Evolutionary conservation across 1,139 yeast genomes (phyloP).

Genomic region (Eremothecium gossypii): DNA sequence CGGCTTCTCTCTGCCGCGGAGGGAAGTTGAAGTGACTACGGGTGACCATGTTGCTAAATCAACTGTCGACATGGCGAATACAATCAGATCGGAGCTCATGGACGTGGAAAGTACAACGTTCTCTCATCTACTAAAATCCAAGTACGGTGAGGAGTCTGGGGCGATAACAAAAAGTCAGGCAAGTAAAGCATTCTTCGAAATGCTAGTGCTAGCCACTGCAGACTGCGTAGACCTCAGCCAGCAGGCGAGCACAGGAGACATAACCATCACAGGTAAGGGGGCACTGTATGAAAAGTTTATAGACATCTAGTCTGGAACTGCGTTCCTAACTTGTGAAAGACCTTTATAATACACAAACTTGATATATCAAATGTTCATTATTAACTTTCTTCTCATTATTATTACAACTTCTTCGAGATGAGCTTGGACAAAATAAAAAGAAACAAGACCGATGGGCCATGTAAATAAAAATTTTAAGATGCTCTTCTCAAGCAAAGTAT

Average conservation of each 20-base stretch:
- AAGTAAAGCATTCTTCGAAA: conserved; percentile 69
- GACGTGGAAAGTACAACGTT: conserved; percentile 30
- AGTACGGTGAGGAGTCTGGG: conserved; percentile 27
- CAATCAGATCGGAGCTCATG: conserved; percentile 36
- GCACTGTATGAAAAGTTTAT: conserved; percentile 38
- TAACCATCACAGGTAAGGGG: conserved; percentile 45
- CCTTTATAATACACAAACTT: too few relatives aligned
- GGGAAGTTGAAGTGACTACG: conserved; percentile 17
- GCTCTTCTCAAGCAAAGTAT: too few relatives aligned
- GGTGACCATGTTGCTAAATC: conserved; percentile 34
- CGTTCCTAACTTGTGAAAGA: too few relatives aligned
- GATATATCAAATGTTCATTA: too few relatives aligned
- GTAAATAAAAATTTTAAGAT: too few relatives aligned
- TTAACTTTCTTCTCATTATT: too few relatives aligned
- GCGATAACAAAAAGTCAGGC: conserved; percentile 50
- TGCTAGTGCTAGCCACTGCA: conserved; percentile 72
- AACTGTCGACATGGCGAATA: conserved; percentile 48
- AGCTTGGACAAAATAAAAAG: too few relatives aligned
- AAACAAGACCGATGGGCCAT: too few relatives aligned
- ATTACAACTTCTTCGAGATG: too few relatives aligned
- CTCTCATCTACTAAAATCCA: conserved; percentile 32
- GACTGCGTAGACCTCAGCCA: conserved; percentile 63
- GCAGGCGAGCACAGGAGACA: conserved; percentile 49
- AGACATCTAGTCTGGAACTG: conserved; percentile 11
- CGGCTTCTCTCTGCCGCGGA: conserved; percentile 6